phyloP scores from a whole-genome alignment of 768 basidiomycete genomes.

The Multifurca ochricompacta region DNA sequence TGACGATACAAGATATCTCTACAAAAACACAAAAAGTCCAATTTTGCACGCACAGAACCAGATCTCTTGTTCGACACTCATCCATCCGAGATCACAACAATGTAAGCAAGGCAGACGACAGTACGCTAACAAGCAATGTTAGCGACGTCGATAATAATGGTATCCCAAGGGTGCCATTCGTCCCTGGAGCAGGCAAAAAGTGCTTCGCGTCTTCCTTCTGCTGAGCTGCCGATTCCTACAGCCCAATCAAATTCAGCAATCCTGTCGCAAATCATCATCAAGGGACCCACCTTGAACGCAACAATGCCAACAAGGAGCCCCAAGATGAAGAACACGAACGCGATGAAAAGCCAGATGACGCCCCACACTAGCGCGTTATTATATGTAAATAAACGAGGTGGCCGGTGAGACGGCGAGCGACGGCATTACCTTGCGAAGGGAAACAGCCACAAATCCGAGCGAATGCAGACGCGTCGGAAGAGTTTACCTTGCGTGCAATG shows the following conservation, averaged over 20 bases:
- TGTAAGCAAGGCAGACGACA: neutral
- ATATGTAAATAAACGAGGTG: neutral
- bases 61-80: neutral
- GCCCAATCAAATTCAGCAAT: neutral
- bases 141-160: neutral
- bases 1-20: neutral
- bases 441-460: conserved; percentile 81
- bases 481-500: conserved; percentile 73
- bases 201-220: conserved; percentile 44
- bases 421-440: conserved; percentile 75
- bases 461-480: conserved; percentile 82
- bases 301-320: conserved; percentile 73
- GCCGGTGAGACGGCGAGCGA: neutral
- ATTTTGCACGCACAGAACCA: neutral
- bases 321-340: conserved; percentile 63
- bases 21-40: neutral
- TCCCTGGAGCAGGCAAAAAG: conserved; percentile 56
- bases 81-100: neutral
- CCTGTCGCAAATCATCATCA: neutral
- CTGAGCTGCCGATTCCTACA: conserved; percentile 51
- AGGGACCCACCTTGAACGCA: conserved; percentile 61
- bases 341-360: conserved; percentile 75
- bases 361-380: conserved; percentile 59
- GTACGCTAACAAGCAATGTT: neutral
- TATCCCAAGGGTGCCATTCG: conserved; percentile 27